These are phyloP conservation scores for Amylocystis lapponica DNA, from an alignment of 768 basidiomycete genomes.

Conservation along the genomic window DNA sequence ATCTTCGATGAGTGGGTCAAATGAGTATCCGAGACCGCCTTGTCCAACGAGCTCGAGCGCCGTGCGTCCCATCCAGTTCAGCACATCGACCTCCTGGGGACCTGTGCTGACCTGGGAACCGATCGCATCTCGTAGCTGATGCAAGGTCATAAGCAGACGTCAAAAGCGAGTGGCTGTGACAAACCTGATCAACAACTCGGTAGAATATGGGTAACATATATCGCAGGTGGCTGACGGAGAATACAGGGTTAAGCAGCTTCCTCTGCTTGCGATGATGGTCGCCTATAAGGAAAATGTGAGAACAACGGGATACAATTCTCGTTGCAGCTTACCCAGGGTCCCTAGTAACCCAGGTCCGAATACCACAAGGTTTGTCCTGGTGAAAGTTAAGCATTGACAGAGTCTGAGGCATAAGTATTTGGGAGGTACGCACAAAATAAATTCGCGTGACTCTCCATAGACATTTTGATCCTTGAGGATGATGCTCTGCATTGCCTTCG, in stretches of 20 bases:
- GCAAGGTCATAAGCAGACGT: background rate
- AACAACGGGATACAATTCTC: background rate
- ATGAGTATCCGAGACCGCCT: slow-evolving; percentile 20
- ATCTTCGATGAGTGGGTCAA: slow-evolving; percentile 18
- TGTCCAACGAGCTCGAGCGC: slow-evolving; percentile 23
- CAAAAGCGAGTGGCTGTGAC: background rate
- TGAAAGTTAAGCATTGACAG: background rate
- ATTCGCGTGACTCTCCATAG: slow-evolving; percentile 6
- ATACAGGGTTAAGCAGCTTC: slow-evolving; percentile 14
- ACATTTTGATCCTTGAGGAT: slow-evolving; percentile 12
- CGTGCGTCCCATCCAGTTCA: slow-evolving; percentile 20
- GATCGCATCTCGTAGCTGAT: slow-evolving; percentile 17
- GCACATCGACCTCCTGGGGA: slow-evolving; percentile 13
- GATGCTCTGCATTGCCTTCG: slow-evolving; percentile 11
- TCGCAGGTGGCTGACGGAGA: slow-evolving; percentile 9
- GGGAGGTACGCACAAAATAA: slow-evolving; percentile 5
- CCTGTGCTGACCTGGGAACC: slow-evolving; percentile 2
- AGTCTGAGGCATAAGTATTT: too few relatives aligned
- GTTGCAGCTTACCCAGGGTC: slow-evolving; percentile 4
- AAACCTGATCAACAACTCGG: slow-evolving; percentile 8
- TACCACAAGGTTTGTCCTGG: slow-evolving; percentile 5
- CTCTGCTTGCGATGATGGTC: slow-evolving; percentile 18
- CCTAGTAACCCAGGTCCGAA: slow-evolving; percentile 7
- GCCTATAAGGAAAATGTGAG: slow-evolving; percentile 4
- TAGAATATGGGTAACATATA: slow-evolving; percentile 12